Conservation (phyloP, 2,329 filamentous ascomycete genomes). For the Ustilaginoidea virens region DNA sequence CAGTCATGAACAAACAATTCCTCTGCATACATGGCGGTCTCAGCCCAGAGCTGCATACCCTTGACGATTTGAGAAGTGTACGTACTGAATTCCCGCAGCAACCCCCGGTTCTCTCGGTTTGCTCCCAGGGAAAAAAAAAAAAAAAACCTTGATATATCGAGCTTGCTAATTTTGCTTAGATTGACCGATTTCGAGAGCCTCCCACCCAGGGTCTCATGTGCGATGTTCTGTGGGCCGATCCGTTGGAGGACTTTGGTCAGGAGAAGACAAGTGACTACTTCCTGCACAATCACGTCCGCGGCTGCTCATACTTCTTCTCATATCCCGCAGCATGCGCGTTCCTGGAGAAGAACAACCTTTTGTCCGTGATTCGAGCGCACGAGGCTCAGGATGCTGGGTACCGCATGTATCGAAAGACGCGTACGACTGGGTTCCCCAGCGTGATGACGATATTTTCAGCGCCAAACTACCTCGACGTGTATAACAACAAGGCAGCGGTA, state of each 20-base stretch:
- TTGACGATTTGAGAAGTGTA: constrained; percentile 85
- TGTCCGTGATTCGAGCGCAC: constrained; percentile 94
- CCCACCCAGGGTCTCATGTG: constrained; percentile 98
- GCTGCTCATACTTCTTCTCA: constrained; percentile 98
- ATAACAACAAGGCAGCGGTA: constrained; percentile 99
- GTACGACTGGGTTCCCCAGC: constrained; percentile 94
- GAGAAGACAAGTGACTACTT: constrained; percentile 98
- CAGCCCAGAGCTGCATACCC: constrained; percentile 86
- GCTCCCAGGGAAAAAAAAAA: neutral
- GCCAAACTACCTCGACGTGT: constrained; percentile 96
- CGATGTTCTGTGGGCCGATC: constrained; percentile 97
- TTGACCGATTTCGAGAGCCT: constrained; percentile 94
- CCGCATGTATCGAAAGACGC: constrained; percentile 97
- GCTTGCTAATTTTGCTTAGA: constrained; percentile 32
- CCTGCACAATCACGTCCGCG: constrained; percentile 93
- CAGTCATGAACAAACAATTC: constrained; percentile 99
- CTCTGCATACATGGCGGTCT: constrained; percentile 94
- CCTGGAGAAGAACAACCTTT: constrained; percentile 94
- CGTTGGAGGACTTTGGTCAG: constrained; percentile 94
- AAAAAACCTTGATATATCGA: neutral
- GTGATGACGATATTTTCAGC: constrained; percentile 99
- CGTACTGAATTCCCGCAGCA: too few relatives aligned
- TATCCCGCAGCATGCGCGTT: constrained; percentile 95
- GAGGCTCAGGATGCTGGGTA: constrained; percentile 98
- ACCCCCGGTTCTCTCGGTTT: neutral